phyloP scores from a whole-genome alignment of 306 rosid species.

The Senna siamea region DNA sequence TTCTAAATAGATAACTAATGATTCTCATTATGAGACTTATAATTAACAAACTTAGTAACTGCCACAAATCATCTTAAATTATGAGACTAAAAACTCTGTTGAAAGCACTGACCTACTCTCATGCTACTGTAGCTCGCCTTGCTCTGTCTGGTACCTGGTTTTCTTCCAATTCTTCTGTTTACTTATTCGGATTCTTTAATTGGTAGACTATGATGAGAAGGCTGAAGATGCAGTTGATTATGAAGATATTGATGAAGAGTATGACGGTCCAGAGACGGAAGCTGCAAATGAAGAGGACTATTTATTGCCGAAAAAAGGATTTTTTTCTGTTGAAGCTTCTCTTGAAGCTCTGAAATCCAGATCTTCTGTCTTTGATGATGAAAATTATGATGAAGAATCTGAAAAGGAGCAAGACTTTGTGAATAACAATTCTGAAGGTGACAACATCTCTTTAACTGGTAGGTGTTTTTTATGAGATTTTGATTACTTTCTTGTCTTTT shows the following conservation, averaged over 20 bases:
- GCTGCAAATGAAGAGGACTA: slow-evolving; percentile 86
- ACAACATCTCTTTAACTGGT: slow-evolving; percentile 54
- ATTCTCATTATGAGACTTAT: slow-evolving; percentile 10
- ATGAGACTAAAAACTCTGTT: neutral
- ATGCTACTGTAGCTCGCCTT: slow-evolving; percentile 9
- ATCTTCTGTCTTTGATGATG: slow-evolving; percentile 80
- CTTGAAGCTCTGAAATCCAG: slow-evolving; percentile 58
- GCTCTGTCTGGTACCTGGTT: slow-evolving; percentile 26
- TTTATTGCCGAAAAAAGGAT: slow-evolving; percentile 79
- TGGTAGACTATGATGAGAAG: slow-evolving; percentile 81
- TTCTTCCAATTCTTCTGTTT: slow-evolving; percentile 35
- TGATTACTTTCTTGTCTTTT: slow-evolving; percentile 10
- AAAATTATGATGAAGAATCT: slow-evolving; percentile 90
- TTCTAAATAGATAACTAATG: neutral
- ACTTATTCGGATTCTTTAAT: slow-evolving; percentile 38
- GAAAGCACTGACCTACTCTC: neutral
- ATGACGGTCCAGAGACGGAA: slow-evolving; percentile 91
- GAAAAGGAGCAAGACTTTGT: slow-evolving; percentile 63
- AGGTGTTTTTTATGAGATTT: slow-evolving; percentile 20
- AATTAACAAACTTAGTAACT: neutral
- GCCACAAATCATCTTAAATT: neutral
- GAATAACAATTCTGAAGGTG: slow-evolving; percentile 53
- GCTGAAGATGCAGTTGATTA: slow-evolving; percentile 95
- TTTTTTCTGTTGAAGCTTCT: slow-evolving; percentile 65
- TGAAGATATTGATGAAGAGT: slow-evolving; percentile 96